phyloP scores from a whole-genome alignment of 768 basidiomycete genomes.

The Dendrothele bispora region DNA sequence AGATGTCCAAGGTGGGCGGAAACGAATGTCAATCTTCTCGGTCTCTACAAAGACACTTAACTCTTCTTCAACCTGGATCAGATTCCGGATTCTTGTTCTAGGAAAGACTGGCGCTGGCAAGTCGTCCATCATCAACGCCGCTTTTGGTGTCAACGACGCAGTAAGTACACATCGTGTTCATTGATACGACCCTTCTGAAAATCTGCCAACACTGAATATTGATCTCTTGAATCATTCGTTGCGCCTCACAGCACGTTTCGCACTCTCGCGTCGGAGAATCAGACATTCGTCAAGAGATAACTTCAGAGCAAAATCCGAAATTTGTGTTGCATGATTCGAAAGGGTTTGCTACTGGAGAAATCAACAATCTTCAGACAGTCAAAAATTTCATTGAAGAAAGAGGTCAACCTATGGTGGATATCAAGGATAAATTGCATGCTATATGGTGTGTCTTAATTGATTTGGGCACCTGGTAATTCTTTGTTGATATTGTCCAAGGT shows the following conservation, averaged over 20 bases:
- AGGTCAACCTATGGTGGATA: slow-evolving; percentile 5
- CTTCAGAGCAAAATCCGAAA: slow-evolving; percentile 17
- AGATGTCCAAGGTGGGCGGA: too few relatives aligned
- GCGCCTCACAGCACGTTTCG: slow-evolving; percentile 12
- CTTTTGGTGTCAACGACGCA: slow-evolving; percentile 25
- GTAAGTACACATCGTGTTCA: slow-evolving; percentile 8
- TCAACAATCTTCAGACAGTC: slow-evolving; percentile 19
- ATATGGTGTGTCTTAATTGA: slow-evolving; percentile 21
- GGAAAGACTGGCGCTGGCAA: slow-evolving; percentile 32
- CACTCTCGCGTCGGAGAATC: slow-evolving; percentile 20
- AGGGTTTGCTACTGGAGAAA: slow-evolving; percentile 30
- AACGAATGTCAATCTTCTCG: too few relatives aligned
- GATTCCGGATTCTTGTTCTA: slow-evolving; percentile 25
- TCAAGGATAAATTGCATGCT: slow-evolving; percentile 22
- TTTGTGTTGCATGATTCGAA: slow-evolving; percentile 30
- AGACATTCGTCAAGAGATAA: slow-evolving; percentile 23
- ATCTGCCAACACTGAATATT: slow-evolving; percentile 4
- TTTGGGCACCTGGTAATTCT: neutral
- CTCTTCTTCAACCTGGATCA: too few relatives aligned
- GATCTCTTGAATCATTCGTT: too few relatives aligned
- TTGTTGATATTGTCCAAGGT: slow-evolving; percentile 14
- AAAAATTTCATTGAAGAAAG: slow-evolving; percentile 20
- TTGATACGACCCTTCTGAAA: neutral
- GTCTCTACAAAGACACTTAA: too few relatives aligned
- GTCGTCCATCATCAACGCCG: slow-evolving; percentile 25